Evolutionary conservation across 352 stramenopile genomes (phyloP).

Genomic region (Sclerospora graminicola): DNA sequence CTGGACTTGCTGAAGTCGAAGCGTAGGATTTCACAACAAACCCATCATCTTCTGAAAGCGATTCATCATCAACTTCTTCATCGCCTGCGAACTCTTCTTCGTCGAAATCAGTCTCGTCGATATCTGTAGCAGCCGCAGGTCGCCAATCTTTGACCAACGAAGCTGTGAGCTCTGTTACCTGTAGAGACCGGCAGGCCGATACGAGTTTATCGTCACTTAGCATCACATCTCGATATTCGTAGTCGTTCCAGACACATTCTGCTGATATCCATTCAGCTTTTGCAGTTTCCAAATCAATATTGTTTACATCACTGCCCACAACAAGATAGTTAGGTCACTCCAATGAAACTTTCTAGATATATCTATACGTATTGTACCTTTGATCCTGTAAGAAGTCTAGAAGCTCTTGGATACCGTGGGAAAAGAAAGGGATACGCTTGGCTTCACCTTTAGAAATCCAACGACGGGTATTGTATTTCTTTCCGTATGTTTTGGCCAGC

Average conservation of each 20-base stretch:
- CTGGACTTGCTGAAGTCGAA: background rate
- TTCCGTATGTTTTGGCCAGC: slow-evolving; percentile 43
- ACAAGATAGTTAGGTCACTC: background rate
- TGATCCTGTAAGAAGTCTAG: slow-evolving; percentile 42
- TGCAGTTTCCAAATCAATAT: slow-evolving; percentile 18
- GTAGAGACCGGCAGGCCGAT: slow-evolving; percentile 19
- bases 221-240: slow-evolving; percentile 19
- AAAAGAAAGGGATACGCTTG: slow-evolving; percentile 55
- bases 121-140: slow-evolving; percentile 10
- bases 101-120: slow-evolving; percentile 22
- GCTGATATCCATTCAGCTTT: slow-evolving; percentile 9
- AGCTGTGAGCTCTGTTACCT: slow-evolving; percentile 14
- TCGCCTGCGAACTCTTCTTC: slow-evolving; percentile 22
- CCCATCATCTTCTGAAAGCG: slow-evolving; percentile 22
- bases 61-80: slow-evolving; percentile 24
- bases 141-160: slow-evolving; percentile 24
- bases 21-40: slow-evolving; percentile 18
- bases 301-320: slow-evolving; percentile 20
- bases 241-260: slow-evolving; percentile 8
- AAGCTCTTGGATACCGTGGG: slow-evolving; percentile 48
- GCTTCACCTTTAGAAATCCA: slow-evolving; percentile 49
- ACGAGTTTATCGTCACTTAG: slow-evolving; percentile 25
- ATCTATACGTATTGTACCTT: slow-evolving; percentile 19
- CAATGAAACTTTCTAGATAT: background rate
- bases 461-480: slow-evolving; percentile 42